These are phyloP conservation scores for Penicillium riverlandense DNA, from an alignment of 495 filamentous ascomycete species.

Conservation along the genomic window DNA sequence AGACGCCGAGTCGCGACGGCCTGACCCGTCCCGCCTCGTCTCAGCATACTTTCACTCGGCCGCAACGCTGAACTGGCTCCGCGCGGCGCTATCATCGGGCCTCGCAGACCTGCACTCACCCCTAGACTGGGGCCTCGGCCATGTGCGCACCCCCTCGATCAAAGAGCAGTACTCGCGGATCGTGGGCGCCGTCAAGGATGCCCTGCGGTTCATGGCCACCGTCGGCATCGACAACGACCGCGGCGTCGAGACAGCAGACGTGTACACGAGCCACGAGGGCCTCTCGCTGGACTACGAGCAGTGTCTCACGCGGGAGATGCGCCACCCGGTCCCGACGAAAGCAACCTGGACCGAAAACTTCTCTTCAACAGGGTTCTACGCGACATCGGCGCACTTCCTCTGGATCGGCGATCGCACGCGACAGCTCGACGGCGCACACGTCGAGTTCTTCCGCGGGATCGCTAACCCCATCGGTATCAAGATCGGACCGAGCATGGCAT, in stretches of 20 bases:
- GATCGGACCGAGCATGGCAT: slow-evolving; percentile 76
- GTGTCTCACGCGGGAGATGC: slow-evolving; percentile 66
- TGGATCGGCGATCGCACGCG: slow-evolving; percentile 98
- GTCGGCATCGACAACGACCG: slow-evolving; percentile 86
- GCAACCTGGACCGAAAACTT: too few relatives aligned
- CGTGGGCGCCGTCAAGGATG: slow-evolving; percentile 80
- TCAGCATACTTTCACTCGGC: slow-evolving; percentile 94
- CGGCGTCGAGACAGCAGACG: slow-evolving; percentile 81
- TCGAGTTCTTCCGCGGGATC: slow-evolving; percentile 95
- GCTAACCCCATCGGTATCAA: slow-evolving; percentile 95
- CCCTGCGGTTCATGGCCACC: slow-evolving; percentile 90
- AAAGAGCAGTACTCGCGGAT: slow-evolving; percentile 78
- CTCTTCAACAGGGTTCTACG: slow-evolving; percentile 49
- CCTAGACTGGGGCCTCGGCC: slow-evolving; percentile 91
- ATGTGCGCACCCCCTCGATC: slow-evolving; percentile 75
- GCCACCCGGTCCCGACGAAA: slow-evolving; percentile 43
- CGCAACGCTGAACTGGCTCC: slow-evolving; percentile 85
- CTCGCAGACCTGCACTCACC: slow-evolving; percentile 91
- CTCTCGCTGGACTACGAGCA: slow-evolving; percentile 94
- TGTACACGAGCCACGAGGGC: slow-evolving; percentile 93
- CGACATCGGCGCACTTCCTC: slow-evolving; percentile 94
- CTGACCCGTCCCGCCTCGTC: slow-evolving; percentile 78
- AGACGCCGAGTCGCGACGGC: slow-evolving; percentile 52
- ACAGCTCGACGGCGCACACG: slow-evolving; percentile 83
- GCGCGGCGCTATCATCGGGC: slow-evolving; percentile 74